Evolutionary conservation across 2,329 filamentous ascomycete genomes (phyloP).

Genomic region (Clonostachys chloroleuca): DNA sequence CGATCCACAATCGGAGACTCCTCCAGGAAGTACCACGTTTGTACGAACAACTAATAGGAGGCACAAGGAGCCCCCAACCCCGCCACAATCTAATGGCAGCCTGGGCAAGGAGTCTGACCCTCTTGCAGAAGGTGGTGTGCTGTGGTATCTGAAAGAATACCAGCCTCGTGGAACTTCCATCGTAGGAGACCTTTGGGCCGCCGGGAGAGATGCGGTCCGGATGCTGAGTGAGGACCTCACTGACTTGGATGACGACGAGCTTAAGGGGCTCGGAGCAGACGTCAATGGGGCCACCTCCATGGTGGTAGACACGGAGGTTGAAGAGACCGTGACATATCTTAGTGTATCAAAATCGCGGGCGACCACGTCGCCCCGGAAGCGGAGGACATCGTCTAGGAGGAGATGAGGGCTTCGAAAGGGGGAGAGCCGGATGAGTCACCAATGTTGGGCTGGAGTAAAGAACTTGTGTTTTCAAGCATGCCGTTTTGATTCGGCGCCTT

Average conservation of each 20-base stretch:
- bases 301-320: not conserved
- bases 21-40: not conserved
- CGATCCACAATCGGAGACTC: constrained; percentile 40
- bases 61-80: constrained; percentile 53
- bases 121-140: constrained; percentile 70
- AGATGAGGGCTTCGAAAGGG: not conserved
- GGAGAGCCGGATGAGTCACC: too few species aligned
- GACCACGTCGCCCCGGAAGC: constrained; percentile 19
- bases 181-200: constrained; percentile 60
- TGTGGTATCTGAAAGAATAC: constrained; percentile 84
- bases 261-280: constrained; percentile 63
- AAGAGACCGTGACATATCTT: not conserved
- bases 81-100: constrained; percentile 61
- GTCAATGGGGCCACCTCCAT: constrained; percentile 28
- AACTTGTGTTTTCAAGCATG: too few species aligned
- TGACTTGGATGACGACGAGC: constrained; percentile 87
- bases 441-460: too few species aligned
- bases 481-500: too few species aligned
- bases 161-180: constrained; percentile 77
- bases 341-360: constrained; percentile 2
- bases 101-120: constrained; percentile 46
- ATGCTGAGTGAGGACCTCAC: constrained; percentile 82
- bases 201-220: constrained; percentile 60
- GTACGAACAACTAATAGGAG: constrained; percentile 12
- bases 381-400: constrained; percentile 23